Evolutionary conservation across 805 yeast species (phyloP).

Genomic region (Teunomyces barrocoloradensis): DNA sequence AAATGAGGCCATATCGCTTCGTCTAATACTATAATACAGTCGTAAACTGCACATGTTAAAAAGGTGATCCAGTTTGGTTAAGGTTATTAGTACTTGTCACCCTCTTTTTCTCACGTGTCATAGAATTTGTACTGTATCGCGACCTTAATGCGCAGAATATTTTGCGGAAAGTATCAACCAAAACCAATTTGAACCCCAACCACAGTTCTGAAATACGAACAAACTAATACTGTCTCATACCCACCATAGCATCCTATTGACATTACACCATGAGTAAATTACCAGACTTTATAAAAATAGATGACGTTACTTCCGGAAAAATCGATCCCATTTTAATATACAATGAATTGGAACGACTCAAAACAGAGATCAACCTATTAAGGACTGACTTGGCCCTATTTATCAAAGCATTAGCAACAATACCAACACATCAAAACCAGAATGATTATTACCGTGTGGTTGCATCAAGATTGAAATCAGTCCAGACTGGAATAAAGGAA

Average conservation of each 20-base stretch:
- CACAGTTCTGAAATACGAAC: neutral
- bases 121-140: too few species aligned
- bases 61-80: too few species aligned
- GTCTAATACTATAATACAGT: too few species aligned
- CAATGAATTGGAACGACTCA: slow-evolving; percentile 40
- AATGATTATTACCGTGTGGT: slow-evolving; percentile 38
- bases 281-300: slow-evolving; percentile 38
- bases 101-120: too few species aligned
- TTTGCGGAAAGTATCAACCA: neutral
- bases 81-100: too few species aligned
- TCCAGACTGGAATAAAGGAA: slow-evolving; percentile 39
- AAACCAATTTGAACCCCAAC: neutral
- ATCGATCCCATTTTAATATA: slow-evolving; percentile 42
- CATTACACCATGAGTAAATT: slow-evolving; percentile 11
- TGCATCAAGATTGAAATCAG: slow-evolving; percentile 31
- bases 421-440: slow-evolving; percentile 30
- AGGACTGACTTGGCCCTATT: slow-evolving; percentile 41
- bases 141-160: neutral
- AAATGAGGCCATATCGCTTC: too few species aligned
- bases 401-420: slow-evolving; percentile 35
- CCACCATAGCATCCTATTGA: neutral
- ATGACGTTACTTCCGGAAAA: slow-evolving; percentile 43
- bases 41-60: too few species aligned
- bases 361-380: slow-evolving; percentile 40
- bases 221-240: neutral